phyloP scores from a whole-genome alignment of 371 early-diverging fungal species.

The Syncephalastrum racemosum region DNA sequence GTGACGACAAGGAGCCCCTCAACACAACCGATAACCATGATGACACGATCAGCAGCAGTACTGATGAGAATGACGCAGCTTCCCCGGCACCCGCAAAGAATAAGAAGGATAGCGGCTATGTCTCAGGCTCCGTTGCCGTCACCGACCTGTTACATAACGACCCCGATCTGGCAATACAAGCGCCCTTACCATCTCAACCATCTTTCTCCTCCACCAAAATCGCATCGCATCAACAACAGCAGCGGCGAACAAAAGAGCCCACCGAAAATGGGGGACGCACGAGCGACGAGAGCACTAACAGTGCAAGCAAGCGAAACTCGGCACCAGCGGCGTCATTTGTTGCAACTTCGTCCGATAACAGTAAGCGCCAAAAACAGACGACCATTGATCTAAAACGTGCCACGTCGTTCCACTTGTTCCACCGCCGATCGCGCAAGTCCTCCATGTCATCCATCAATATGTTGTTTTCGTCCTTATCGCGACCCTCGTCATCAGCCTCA shows the following conservation, averaged over 20 bases:
- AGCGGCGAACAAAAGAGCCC: not conserved
- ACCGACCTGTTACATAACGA: constrained; percentile 8
- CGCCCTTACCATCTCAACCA: constrained; percentile 3
- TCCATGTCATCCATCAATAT: constrained; percentile 19
- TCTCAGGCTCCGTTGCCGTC: constrained; percentile 24
- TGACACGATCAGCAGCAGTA: constrained; percentile 2
- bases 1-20: constrained; percentile 20
- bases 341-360: too few relatives aligned
- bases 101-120: constrained; percentile 50
- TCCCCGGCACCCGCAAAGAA: constrained; percentile 6
- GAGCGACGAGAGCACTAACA: not conserved
- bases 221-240: not conserved
- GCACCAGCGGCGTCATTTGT: too few relatives aligned
- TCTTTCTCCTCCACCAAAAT: not conserved
- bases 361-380: too few relatives aligned
- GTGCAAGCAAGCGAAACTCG: not conserved
- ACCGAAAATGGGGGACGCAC: not conserved
- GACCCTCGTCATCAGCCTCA: too few relatives aligned
- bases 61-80: not conserved
- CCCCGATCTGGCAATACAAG: not conserved
- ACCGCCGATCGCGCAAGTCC: constrained; percentile 17
- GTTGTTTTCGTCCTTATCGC: constrained; percentile 8
- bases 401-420: too few relatives aligned
- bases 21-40: not conserved
- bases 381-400: too few relatives aligned